Conservation (phyloP, 306 rosid genomes). For the Rosa persica region DNA sequence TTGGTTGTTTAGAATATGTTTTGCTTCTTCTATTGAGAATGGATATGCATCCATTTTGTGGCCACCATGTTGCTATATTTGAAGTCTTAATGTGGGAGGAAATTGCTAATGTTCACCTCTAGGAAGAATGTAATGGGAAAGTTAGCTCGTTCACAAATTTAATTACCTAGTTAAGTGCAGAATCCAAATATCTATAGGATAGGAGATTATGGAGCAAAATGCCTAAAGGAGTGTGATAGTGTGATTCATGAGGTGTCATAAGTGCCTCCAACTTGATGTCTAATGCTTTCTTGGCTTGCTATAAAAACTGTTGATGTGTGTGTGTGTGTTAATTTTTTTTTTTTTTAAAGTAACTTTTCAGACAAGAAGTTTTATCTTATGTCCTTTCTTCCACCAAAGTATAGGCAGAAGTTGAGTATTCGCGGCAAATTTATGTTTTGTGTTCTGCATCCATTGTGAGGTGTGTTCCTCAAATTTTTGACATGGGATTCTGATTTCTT, state of each 20-base stretch:
- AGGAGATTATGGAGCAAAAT: background rate
- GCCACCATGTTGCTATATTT: background rate
- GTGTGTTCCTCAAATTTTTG: background rate
- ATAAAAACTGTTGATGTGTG: background rate
- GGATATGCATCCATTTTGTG: constrained; percentile 5
- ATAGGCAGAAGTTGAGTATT: background rate
- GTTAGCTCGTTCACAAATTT: background rate
- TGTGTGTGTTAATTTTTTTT: too few relatives aligned
- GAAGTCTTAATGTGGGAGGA: background rate
- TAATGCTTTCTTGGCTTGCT: background rate
- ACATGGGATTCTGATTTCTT: background rate
- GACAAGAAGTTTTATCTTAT: background rate
- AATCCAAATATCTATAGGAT: background rate
- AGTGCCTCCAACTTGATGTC: background rate
- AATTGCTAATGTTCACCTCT: constrained; percentile 5
- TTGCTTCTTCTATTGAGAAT: background rate
- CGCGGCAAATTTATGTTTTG: background rate
- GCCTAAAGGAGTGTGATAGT: background rate
- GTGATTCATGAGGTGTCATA: background rate
- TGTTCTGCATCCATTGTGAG: background rate
- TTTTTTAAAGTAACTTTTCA: background rate
- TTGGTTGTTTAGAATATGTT: background rate
- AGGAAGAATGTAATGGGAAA: background rate
- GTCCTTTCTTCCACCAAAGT: background rate
- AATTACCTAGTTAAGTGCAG: background rate